These are phyloP conservation scores for Malassezia vespertilionis DNA, from an alignment of 1,284 basidiomycete species.

Conservation along the genomic window DNA sequence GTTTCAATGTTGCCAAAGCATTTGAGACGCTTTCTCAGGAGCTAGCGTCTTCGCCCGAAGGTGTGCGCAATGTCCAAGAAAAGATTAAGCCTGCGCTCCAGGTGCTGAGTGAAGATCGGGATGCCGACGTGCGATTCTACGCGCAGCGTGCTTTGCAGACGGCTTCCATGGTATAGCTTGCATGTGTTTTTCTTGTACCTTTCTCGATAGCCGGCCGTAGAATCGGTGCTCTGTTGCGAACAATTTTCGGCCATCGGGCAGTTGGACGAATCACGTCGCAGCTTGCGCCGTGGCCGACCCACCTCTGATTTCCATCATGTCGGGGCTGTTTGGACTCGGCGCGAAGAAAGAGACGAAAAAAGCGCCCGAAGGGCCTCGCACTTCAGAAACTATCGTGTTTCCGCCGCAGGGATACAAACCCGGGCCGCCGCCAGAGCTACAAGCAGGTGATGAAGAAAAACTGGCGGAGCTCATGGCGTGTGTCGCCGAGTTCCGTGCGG, in stretches of 20 bases:
- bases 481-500: slow-evolving; percentile 3
- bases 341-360: background rate
- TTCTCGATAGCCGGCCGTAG: too few relatives aligned
- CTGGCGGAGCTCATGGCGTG: background rate
- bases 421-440: background rate
- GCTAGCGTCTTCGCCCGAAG: slow-evolving; percentile 60
- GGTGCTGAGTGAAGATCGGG: slow-evolving; percentile 74
- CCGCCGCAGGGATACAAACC: background rate
- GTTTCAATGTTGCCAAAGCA: slow-evolving; percentile 95
- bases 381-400: background rate
- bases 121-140: slow-evolving; percentile 82
- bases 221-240: too few relatives aligned
- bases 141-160: slow-evolving; percentile 48
- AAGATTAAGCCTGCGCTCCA: slow-evolving; percentile 73
- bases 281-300: too few relatives aligned
- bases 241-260: too few relatives aligned
- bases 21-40: slow-evolving; percentile 60
- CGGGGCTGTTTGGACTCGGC: background rate
- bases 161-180: slow-evolving; percentile 5
- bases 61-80: slow-evolving; percentile 61
- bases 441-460: slow-evolving; percentile 9
- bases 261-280: too few relatives aligned
- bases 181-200: too few relatives aligned
- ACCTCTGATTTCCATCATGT: background rate
- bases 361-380: background rate